Evolutionary conservation across 306 rosid species (phyloP).

Genomic region (Quercus aquifolioides): DNA sequence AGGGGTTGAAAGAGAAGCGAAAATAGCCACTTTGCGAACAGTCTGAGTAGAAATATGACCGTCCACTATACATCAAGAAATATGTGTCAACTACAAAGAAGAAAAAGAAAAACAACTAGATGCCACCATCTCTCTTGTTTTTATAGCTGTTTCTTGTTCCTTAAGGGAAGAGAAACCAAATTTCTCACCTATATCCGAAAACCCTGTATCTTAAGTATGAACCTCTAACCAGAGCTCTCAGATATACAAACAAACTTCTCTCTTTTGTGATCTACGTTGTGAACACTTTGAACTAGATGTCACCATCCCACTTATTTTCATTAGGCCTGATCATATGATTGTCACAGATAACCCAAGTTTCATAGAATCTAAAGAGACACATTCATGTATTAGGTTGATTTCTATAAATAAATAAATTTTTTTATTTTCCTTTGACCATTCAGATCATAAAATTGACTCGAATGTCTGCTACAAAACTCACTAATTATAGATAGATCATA

Average conservation of each 20-base stretch:
- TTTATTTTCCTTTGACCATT: too few relatives aligned
- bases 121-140: not conserved
- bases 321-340: not conserved
- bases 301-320: not conserved
- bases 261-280: too few relatives aligned
- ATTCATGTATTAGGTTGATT: too few relatives aligned
- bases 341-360: not conserved
- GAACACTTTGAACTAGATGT: too few relatives aligned
- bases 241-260: too few relatives aligned
- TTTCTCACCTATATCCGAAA: too few relatives aligned
- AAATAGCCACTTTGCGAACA: not conserved
- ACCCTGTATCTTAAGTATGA: not conserved
- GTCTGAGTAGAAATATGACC: not conserved
- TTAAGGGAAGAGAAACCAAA: too few relatives aligned
- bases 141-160: too few relatives aligned
- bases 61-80: not conserved
- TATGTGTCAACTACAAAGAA: not conserved
- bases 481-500: too few relatives aligned
- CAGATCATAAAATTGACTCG: too few relatives aligned
- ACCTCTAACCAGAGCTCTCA: not conserved
- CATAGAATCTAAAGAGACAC: not conserved
- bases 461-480: not conserved
- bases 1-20: slow-evolving; percentile 13
- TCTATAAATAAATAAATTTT: too few relatives aligned
- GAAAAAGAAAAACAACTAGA: not conserved